phyloP scores from a whole-genome alignment of 441 rosid genomes.

The Eutrema salsugineum region DNA sequence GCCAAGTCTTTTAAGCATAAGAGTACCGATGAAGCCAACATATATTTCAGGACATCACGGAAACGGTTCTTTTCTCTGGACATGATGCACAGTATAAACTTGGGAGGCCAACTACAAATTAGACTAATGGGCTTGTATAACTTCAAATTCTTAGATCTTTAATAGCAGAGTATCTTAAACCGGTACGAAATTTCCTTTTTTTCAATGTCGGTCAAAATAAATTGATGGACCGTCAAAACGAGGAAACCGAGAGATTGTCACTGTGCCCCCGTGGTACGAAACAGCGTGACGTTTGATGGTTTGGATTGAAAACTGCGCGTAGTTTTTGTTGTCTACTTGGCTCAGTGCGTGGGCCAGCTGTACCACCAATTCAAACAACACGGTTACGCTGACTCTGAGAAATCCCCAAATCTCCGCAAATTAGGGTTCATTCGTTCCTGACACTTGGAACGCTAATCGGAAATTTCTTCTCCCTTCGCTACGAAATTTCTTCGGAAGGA shows the following conservation, averaged over 20 bases:
- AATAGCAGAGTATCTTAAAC: background rate
- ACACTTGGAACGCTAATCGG: background rate
- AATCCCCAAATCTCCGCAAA: constrained; percentile 25
- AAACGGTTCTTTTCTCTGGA: background rate
- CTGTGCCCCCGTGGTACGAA: background rate
- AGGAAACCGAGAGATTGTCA: background rate
- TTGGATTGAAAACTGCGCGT: background rate
- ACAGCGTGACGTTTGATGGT: constrained; percentile 5
- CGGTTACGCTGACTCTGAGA: constrained; percentile 4
- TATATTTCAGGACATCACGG: background rate
- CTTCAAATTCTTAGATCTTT: background rate
- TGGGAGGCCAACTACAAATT: background rate
- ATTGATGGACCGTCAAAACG: background rate
- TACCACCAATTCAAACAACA: constrained; percentile 16
- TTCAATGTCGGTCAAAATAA: background rate
- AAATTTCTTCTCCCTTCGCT: background rate
- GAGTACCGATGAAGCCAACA: background rate
- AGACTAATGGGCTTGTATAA: background rate
- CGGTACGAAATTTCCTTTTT: background rate
- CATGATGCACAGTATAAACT: background rate
- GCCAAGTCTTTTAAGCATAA: background rate
- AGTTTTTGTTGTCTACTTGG: background rate
- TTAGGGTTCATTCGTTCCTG: constrained; percentile 14
- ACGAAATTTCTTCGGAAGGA: background rate
- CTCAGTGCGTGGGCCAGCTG: background rate